A percentile compares a stretch with the other conserved stretches of the same genome.
phyloP scores from a whole-genome alignment of 2,329 filamentous ascomycete species.

The Ustulina deusta region DNA sequence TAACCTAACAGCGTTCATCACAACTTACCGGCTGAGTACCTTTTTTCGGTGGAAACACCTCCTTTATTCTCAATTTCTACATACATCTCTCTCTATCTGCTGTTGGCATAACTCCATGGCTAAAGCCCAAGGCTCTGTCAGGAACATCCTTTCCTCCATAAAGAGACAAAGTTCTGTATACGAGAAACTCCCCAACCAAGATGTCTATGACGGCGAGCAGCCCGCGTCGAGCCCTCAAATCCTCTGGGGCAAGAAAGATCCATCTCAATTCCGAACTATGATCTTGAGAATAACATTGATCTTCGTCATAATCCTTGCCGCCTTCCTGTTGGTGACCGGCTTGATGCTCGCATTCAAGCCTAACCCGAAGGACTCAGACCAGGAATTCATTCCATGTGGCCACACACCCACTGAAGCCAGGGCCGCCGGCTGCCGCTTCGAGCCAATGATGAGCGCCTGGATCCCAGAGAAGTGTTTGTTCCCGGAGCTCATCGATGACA shows the following conservation, averaged over 20 bases:
- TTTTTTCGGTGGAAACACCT: background rate
- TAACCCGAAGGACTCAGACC: background rate
- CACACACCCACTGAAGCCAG: constrained; percentile 20
- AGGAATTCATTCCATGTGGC: constrained; percentile 9
- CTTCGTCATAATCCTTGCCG: background rate
- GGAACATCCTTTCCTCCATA: background rate
- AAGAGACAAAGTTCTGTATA: constrained; percentile 1
- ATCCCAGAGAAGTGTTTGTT: constrained; percentile 12
- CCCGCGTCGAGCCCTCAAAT: background rate
- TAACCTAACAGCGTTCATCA: background rate
- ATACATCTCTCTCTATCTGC: background rate
- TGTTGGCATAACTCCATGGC: background rate
- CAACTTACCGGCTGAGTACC: background rate
- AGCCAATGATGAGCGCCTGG: constrained; percentile 26
- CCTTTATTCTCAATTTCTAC: background rate
- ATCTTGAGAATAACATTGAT: background rate
- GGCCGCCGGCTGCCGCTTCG: constrained; percentile 12
- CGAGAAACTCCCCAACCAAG: constrained; percentile 1
- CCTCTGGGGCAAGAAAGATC: background rate
- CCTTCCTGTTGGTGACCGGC: background rate
- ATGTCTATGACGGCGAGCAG: background rate
- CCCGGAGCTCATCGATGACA: constrained; percentile 14
- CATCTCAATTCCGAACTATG: background rate
- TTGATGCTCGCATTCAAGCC: constrained; percentile 4
- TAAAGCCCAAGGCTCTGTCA: background rate